Conservation (phyloP, 441 rosid species). For the Breynia disticha region DNA sequence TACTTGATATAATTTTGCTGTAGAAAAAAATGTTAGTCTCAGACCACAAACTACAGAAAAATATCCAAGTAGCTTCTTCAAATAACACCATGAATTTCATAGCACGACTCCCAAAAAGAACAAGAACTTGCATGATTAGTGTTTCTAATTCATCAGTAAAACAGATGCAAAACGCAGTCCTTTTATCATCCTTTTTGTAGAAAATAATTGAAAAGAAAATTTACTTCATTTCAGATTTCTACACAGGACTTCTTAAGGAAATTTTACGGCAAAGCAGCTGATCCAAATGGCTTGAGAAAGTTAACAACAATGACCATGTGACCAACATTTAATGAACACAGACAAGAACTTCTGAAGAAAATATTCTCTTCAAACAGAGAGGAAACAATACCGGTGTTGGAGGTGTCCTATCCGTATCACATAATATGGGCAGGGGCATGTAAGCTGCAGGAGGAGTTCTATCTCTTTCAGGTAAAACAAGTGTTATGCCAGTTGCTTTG, state of each 20-base stretch:
- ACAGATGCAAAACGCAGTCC: not conserved
- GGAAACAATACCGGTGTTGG: conserved; percentile 23
- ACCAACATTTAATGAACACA: not conserved
- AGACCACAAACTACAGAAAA: too few species aligned
- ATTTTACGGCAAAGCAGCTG: not conserved
- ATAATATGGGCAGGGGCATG: conserved; percentile 13
- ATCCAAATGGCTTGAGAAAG: not conserved
- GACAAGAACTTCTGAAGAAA: not conserved
- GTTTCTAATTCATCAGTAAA: conserved; percentile 1
- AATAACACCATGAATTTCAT: too few species aligned
- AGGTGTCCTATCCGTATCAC: conserved; percentile 19
- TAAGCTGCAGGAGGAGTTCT: conserved; percentile 9
- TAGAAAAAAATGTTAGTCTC: not conserved
- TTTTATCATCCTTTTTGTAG: not conserved
- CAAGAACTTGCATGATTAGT: too few species aligned
- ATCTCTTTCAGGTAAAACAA: conserved; percentile 8
- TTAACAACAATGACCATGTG: not conserved
- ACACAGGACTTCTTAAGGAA: not conserved
- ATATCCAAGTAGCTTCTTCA: too few species aligned
- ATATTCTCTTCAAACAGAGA: not conserved
- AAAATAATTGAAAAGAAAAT: not conserved
- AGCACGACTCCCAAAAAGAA: too few species aligned
- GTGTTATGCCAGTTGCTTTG: conserved; percentile 8
- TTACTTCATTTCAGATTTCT: not conserved
- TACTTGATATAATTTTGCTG: not conserved